phyloP scores from a whole-genome alignment of 164 flowering plant species.

The Chimonanthus praecox region DNA sequence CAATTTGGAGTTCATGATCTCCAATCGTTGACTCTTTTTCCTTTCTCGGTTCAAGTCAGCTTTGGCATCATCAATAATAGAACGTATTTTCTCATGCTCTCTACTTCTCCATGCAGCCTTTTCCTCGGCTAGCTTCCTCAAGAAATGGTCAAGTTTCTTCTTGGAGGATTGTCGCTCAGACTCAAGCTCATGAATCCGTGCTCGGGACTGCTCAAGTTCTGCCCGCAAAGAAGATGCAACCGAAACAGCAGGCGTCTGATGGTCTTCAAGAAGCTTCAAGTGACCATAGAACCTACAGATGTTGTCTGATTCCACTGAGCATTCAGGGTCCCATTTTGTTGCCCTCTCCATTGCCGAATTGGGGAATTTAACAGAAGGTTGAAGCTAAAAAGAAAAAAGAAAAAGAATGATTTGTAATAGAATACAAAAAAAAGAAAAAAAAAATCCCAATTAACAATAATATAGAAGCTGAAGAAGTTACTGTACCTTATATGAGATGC shows the following conservation, averaged over 20 bases:
- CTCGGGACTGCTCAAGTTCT: constrained; percentile 68
- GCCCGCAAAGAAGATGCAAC: constrained; percentile 56
- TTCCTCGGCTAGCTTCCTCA: constrained; percentile 73
- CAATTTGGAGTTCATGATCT: constrained; percentile 72
- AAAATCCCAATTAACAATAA: neutral
- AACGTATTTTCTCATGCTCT: constrained; percentile 87
- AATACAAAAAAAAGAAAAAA: neutral
- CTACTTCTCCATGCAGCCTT: constrained; percentile 72
- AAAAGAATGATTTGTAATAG: neutral
- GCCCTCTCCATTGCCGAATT: constrained; percentile 86
- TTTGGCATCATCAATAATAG: constrained; percentile 63
- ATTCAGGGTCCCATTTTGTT: constrained; percentile 87
- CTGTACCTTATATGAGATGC: constrained; percentile 49
- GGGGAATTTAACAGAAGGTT: constrained; percentile 41
- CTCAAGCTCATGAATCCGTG: constrained; percentile 74
- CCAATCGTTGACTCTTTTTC: constrained; percentile 75
- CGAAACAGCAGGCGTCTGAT: constrained; percentile 33
- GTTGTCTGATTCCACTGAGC: constrained; percentile 48
- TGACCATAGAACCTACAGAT: constrained; percentile 29
- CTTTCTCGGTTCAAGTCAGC: constrained; percentile 61
- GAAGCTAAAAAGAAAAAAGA: constrained; percentile 26
- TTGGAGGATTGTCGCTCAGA: constrained; percentile 61
- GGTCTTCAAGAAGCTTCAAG: constrained; percentile 44
- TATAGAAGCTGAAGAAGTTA: neutral
- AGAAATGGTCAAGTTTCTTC: constrained; percentile 80